Evolutionary conservation across 2,329 filamentous ascomycete species (phyloP), one percentile per base, ranked within the genome.

Genomic region (Fusarium sp.): DNA sequence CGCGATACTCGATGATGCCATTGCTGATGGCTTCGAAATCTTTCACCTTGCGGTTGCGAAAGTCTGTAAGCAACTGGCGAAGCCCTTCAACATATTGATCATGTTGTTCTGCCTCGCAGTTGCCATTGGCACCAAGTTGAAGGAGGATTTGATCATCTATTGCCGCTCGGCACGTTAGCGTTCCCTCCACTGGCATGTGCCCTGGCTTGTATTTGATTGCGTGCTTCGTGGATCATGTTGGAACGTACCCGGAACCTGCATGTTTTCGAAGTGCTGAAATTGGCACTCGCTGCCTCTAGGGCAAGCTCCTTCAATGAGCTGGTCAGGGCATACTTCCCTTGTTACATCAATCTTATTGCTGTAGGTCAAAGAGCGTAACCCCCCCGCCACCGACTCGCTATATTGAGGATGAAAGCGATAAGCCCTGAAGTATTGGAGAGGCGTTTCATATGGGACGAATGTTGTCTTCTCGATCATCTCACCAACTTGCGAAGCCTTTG

Each of bases 361-460:
- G 83, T 95, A 98, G 45, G 95, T 98, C 84, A 97, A 86, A 71
- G 96, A 98, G 78, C 92, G 91, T 78, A 94, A 91, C 45, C 95
- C 95, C 69, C 91, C 92, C 60, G 89, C 80, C 62, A 97, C 90
- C 61, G 89, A 84, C 53, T 91, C 81, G 71, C 86, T 84, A 82
- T 91, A 98, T 55, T 88, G 85, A 35, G 93, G 93, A 78, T 98
- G 95, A 79, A 95, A 98, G 74, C 95, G 93, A 82, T 93, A 99
- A 40, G 93, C 92, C 80, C 90, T 93, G 81, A 98, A 98, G 74
- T 89, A 88, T 73, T 89, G 90, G 67, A 99, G 85, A 35, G 94
- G 93, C 78, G 94, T 97, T 78, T 92, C 87, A 81, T 99, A 99
- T 5, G 94, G 90, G 37, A 80, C 60, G 62, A 81, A 83, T 33